Evolutionary conservation across 208 protist species (phyloP), one percentile per base, ranked within the genome.

Genomic region (Trypanosoma melophagium): DNA sequence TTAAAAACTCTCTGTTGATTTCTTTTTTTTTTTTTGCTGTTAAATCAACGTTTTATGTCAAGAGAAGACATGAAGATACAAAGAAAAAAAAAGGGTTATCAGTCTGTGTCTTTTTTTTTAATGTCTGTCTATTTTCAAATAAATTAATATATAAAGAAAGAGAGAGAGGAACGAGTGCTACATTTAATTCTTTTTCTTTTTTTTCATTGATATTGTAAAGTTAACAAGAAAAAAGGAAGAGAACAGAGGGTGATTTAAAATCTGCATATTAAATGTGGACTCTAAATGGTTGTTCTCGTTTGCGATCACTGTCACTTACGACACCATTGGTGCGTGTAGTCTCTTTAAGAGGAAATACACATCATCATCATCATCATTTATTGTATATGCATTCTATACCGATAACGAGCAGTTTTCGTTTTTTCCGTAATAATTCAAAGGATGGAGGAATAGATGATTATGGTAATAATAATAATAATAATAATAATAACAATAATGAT

Each of bases 91-190:
- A 35, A 35, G 5, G 28, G 5, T 35, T 35, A 1, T 35, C 28
- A 7, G 28, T 35, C 3, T 35, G 5, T 35, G 5, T 67, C 8
- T 56, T 56, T 41, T 38, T 42, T 51, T 58, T 42, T 47, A 41
- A 42, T 67, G 3, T 67, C 44, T 67, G 22, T 67, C 28, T 56
- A 59, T 56, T 19, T 67, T 58, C 9, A 31, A 31, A 40, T 22
- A 22, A 57, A 12, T 59, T 16, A 47, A 38, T 17, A 67, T 2
- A 49, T 25, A 56, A 31, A 44, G 31, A 53, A 25, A 53, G 22
- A 53, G 50, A 53, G 50, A 50, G 1, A 65, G 51, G n/a, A 53
- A 65, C 17, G 7, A 65, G n/a, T 35, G 3, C 28, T 59, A 42
- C 35, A 28, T 49, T 38, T 50, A 19, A 61, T 41, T 17, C 24